phyloP scores from a whole-genome alignment of 495 filamentous ascomycete genomes.

The Penicillium pulvis region DNA sequence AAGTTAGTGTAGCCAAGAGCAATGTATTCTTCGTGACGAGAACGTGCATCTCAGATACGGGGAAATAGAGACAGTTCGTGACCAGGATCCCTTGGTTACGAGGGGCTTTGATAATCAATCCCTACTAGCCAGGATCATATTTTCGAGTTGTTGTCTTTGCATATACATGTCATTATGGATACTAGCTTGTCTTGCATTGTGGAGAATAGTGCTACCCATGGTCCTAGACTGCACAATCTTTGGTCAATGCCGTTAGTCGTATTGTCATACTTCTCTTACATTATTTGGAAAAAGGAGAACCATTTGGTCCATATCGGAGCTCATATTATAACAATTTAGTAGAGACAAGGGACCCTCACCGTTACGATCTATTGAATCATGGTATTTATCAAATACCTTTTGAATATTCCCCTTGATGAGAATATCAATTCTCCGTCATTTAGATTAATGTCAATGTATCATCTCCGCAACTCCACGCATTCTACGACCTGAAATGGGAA shows the following conservation, averaged over 20 bases:
- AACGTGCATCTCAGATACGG: neutral
- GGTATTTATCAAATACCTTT: neutral
- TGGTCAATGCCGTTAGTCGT: neutral
- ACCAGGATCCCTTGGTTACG: neutral
- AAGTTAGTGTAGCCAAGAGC: neutral
- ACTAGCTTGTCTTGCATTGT: neutral
- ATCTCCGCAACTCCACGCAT: neutral
- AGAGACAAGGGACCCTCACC: neutral
- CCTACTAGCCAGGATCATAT: neutral
- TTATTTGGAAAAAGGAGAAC: neutral
- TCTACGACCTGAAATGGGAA: neutral
- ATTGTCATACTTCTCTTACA: neutral
- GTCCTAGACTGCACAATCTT: neutral
- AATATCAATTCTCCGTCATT: neutral
- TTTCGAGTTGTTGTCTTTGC: neutral
- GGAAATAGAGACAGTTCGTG: neutral
- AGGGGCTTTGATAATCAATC: neutral
- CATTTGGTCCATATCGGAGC: neutral
- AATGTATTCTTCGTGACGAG: neutral
- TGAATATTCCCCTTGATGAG: neutral
- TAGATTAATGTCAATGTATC: too few relatives aligned
- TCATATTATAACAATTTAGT: neutral
- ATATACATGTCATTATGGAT: neutral
- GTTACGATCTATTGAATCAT: neutral
- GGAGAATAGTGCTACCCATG: neutral